A percentile compares a stretch with the other conserved stretches of the same genome.
Conservation (phyloP, 164 flowering plant genomes). For the Magnolia kwangsiensis region DNA sequence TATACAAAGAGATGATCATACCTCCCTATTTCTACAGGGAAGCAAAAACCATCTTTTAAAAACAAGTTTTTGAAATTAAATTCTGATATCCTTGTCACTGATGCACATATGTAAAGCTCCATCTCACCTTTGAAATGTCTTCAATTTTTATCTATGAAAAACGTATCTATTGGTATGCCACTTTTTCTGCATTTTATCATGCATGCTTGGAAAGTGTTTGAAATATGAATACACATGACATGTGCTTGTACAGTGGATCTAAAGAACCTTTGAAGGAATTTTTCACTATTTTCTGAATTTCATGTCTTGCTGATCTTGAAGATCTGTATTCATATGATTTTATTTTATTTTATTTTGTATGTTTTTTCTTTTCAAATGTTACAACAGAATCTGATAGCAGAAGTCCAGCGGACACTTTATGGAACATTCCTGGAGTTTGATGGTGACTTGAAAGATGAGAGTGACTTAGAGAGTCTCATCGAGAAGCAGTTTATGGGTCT, state of each 20-base stretch:
- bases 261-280: background rate
- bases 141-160: too few relatives aligned
- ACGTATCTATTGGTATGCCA: background rate
- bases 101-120: too few relatives aligned
- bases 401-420: slow-evolving; percentile 68
- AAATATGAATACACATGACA: background rate
- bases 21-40: too few relatives aligned
- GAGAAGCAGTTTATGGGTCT: slow-evolving; percentile 72
- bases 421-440: slow-evolving; percentile 51
- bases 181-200: background rate
- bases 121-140: too few relatives aligned
- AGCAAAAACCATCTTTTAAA: too few relatives aligned
- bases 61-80: too few relatives aligned
- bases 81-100: too few relatives aligned
- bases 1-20: too few relatives aligned
- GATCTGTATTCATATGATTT: background rate
- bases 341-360: background rate
- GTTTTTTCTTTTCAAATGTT: background rate
- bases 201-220: background rate
- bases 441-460: slow-evolving; percentile 69
- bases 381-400: slow-evolving; percentile 59
- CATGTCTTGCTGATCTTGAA: background rate
- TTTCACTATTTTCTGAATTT: background rate
- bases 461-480: slow-evolving; percentile 65
- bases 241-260: background rate